Base-by-base conservation (phyloP, 2,329 filamentous ascomycete genomes). In the Colletotrichum navitas region DNA sequence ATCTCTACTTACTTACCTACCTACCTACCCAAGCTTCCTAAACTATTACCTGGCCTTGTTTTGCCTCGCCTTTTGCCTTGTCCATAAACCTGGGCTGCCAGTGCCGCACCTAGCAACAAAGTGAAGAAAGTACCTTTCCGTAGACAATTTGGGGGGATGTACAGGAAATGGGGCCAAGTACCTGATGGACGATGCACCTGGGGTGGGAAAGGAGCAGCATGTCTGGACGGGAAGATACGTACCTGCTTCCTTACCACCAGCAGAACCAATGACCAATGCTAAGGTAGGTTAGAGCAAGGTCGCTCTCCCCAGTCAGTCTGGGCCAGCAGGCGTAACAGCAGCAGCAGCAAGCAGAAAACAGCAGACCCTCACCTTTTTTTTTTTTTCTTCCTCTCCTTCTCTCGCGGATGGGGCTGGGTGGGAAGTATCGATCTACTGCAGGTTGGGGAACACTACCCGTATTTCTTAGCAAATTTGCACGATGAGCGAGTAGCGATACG, bases 361-460 rank as follows among this genome's bases (percentile, higher is more conserved):
- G 55, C 58, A 54, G 55, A 39, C 59, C 56, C 65, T 68, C 68
- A 54, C 65, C 41, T 34, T 61, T 60, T 62, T 56, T 61, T 49
- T 41, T 64, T 60, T 62, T 56, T 61, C n/a, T 43, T 55, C n/a
- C n/a, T n/a, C 52, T 56, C 43, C 43, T 36, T 51, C 29, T 61
- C 51, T 34, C 47, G 24, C 45, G 59, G 56, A 65, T 71, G 70
- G 70, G 70, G 61, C 70, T 66, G 47, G 64, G 52, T 58, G 12
- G 18, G 26, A 71, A 36, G 68, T 71, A 71, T 49, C 59, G 68
- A 71, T 66, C 54, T 66, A 43, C 63, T 66, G 54, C 63, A 66
- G 63, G 63, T 66, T 41, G 54, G 65, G 65, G 59, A 58, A 67
- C 36, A 34, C 52, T 61, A 72, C 66, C 55, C 39, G 12, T 14